Base-by-base conservation (phyloP, 2,329 filamentous ascomycete genomes). In the Laburnicola sp. region DNA sequence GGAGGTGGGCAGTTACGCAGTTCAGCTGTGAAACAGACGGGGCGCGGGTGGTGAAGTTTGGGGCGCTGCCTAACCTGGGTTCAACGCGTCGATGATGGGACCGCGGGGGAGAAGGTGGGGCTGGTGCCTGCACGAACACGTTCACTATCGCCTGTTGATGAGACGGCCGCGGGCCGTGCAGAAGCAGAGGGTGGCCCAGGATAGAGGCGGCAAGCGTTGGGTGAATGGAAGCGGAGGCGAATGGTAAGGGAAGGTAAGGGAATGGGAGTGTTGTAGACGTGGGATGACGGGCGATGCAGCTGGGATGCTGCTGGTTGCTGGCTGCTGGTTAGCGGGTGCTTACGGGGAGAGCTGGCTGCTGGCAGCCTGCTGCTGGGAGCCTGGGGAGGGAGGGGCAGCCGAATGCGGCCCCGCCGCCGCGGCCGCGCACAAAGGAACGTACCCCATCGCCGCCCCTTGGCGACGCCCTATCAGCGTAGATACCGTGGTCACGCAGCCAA, bases 61-160 rank as follows among this genome's bases (percentile, higher is more conserved):
- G 50, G 50, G 48, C 44, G 59, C 54, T 62, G 61, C 61, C 61
- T 64, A 62, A 56, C 57, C 30, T 22, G 26, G 28, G 42, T 57
- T 44, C 23, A 27, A 45, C 25, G 51, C 40, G 45, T 46, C 31
- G 31, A 42, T 51, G 50, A 31, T 41, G 58, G 48, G 56, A 44
- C 53, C 48, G 51, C 56, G 53, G 57, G 55, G 31, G 21, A 38
- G 41, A 4, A 8, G 50, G 52, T 48, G 58, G 52, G 60, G 56
- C 53, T 32, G 30, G 6, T 7, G 45, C 32, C 46, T 45, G 41
- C 51, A 53, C 45, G 31, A 45, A 50, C 50, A 49, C 51, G 47
- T 41, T 28, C 30, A 26, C 40, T 46, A 45, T 39, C 32, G 28
- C 11, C 25, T 16, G 35, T 34, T 47, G 46, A 30, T 27, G n/a